Evolutionary conservation across 768 basidiomycete genomes (phyloP).

Genomic region (Suillus subalutaceus): DNA sequence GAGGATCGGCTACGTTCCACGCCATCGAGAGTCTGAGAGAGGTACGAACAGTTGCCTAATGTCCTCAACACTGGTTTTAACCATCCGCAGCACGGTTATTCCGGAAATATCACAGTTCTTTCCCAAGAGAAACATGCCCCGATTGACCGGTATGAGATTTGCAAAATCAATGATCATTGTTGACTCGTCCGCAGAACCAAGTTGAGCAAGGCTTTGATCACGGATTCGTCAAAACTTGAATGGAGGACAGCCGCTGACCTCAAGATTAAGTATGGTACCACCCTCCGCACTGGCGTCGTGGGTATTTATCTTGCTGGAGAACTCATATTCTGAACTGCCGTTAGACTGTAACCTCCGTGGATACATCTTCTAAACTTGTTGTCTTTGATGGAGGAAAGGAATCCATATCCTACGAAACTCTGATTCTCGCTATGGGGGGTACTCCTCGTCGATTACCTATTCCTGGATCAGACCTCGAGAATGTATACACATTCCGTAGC

Average conservation of each 20-base stretch:
- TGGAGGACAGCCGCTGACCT: constrained; percentile 73
- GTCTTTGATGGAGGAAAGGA: constrained; percentile 62
- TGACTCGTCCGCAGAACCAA: constrained; percentile 64
- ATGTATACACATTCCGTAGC: constrained; percentile 75
- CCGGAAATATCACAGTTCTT: constrained; percentile 75
- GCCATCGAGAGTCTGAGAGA: constrained; percentile 81
- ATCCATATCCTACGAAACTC: constrained; percentile 66
- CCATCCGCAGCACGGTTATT: constrained; percentile 67
- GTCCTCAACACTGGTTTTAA: neutral
- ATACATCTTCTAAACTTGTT: constrained; percentile 64
- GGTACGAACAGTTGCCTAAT: constrained; percentile 42
- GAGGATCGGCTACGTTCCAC: constrained; percentile 79
- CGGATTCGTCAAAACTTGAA: constrained; percentile 77
- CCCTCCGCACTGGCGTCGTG: constrained; percentile 62
- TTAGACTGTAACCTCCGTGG: constrained; percentile 72
- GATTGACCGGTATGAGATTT: constrained; percentile 67
- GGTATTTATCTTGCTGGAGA: constrained; percentile 24
- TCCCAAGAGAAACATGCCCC: constrained; percentile 81
- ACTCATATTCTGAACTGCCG: constrained; percentile 11
- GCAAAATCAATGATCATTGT: constrained; percentile 2
- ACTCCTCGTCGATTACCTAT: constrained; percentile 76
- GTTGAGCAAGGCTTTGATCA: constrained; percentile 83
- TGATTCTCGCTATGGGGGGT: constrained; percentile 81
- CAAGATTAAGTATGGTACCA: constrained; percentile 73
- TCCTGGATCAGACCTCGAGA: constrained; percentile 71